Base-by-base conservation (phyloP, 2,329 filamentous ascomycete species). In the Rugonectria rugulosa region DNA sequence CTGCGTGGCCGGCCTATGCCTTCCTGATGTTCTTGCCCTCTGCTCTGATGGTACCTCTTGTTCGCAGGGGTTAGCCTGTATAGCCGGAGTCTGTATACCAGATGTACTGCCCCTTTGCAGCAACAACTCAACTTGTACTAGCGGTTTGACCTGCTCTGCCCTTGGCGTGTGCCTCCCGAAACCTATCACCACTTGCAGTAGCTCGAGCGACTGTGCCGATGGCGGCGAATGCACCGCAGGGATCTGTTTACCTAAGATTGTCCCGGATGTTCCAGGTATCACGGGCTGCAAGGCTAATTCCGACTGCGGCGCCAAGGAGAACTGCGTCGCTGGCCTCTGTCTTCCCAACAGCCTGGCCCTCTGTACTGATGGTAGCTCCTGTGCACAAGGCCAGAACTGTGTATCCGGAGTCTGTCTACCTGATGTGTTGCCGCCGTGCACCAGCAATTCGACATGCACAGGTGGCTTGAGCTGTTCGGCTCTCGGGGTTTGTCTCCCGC, bases 91-190 rank as follows among this genome's bases (percentile, higher is more conserved):
- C n/a, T n/a, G n/a, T n/a, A n/a, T n/a, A n/a, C n/a, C n/a, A n/a
- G n/a, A n/a, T n/a, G n/a, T n/a, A n/a, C n/a, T n/a, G n/a, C n/a
- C n/a, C n/a, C n/a, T n/a, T n/a, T n/a, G n/a, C n/a, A n/a, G n/a
- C n/a, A n/a, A n/a, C n/a, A n/a, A n/a, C n/a, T n/a, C n/a, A n/a
- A n/a, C n/a, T n/a, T n/a, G n/a, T n/a, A n/a, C n/a, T n/a, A n/a
- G n/a, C n/a, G n/a, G n/a, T n/a, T n/a, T n/a, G 7, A 20, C 41
- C 19, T 55, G 52, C 24, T 27, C 24, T 14, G 29, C 15, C 1
- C 38, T 40, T n/a, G 52, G 52, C 0, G 21, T 49, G 8, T 55
- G 52, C 29, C 38, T 49, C 9, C 52, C 52, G 20, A 4, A 29
- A 37, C 11, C 27, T 43, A 10, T 26, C 36, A 14, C 20, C n/a